Percentiles rank a stretch among this genome's conserved stretches.
phyloP scores from a whole-genome alignment of 306 rosid species.

The Begonia fuchsioides region DNA sequence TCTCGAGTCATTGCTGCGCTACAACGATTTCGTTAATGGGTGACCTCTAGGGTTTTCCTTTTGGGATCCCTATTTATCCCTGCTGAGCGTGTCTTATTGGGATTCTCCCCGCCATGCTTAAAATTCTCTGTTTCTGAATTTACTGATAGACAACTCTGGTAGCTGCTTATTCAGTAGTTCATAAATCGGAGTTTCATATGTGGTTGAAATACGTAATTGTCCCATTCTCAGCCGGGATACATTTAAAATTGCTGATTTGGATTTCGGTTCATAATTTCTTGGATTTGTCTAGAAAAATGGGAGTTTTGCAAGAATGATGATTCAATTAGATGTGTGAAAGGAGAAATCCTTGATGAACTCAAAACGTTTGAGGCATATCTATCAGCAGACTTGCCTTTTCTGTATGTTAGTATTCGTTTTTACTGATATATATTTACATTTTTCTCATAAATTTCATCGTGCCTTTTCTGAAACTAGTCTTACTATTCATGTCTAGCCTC shows the following conservation, averaged over 20 bases:
- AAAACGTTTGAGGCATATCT: conserved; percentile 46
- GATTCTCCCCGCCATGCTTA: conserved; percentile 11
- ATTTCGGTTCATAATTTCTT: too few relatives aligned
- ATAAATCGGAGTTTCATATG: conserved; percentile 14
- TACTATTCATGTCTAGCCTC: too few relatives aligned
- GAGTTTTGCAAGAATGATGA: conserved; percentile 34
- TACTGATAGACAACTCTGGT: conserved; percentile 8
- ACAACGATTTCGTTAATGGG: conserved; percentile 17
- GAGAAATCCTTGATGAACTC: conserved; percentile 27
- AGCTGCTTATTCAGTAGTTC: conserved; percentile 15
- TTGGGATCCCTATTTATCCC: conserved; percentile 20
- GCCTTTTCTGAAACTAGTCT: too few relatives aligned
- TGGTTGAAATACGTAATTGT: conserved; percentile 19
- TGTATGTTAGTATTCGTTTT: too few relatives aligned
- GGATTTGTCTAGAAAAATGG: too few relatives aligned
- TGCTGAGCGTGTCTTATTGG: conserved; percentile 15
- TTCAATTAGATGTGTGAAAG: conserved; percentile 62
- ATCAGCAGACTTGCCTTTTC: conserved; percentile 26
- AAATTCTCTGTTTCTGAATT: conserved; percentile 10
- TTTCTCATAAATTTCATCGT: too few relatives aligned
- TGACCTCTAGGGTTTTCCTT: conserved; percentile 64
- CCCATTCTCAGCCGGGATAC: conserved; percentile 39
- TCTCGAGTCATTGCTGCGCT: conserved; percentile 81
- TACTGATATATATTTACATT: too few relatives aligned
- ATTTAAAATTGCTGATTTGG: conserved; percentile 3